Percentiles rank a stretch among this genome's conserved stretches.
These are phyloP conservation scores for Phytophthora agathidicida DNA, from an alignment of 352 stramenopile species.

Conservation along the genomic window DNA sequence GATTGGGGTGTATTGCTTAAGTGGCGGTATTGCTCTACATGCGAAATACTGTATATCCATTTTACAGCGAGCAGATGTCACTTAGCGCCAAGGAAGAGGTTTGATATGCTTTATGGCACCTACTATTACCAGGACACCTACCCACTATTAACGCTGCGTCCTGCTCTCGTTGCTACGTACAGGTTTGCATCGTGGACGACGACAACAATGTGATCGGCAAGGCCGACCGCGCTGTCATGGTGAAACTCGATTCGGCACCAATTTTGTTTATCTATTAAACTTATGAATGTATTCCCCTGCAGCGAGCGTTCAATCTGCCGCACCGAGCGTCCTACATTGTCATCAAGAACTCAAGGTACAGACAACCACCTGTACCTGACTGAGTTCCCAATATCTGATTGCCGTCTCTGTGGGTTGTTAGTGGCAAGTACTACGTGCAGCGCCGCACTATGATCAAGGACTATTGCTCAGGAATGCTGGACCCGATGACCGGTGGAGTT, in stretches of 20 bases:
- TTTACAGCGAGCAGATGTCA: constrained; percentile 32
- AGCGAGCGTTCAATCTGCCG: constrained; percentile 81
- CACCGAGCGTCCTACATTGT: constrained; percentile 90
- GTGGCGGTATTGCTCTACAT: no score
- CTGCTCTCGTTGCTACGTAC: not conserved
- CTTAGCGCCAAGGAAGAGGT: constrained; percentile 70
- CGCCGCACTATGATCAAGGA: constrained; percentile 89
- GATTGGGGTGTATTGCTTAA: no score
- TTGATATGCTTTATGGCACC: not conserved
- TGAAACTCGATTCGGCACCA: no score
- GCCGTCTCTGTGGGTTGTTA: no score
- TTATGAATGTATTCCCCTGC: no score
- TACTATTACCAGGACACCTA: not conserved
- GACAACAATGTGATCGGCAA: constrained; percentile 86
- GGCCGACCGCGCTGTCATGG: constrained; percentile 82
- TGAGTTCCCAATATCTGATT: no score
- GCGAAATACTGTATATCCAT: no score
- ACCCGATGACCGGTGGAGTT: constrained; percentile 85
- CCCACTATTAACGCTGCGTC: not conserved
- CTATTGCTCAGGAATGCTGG: constrained; percentile 85
- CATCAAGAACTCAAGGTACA: constrained; percentile 76
- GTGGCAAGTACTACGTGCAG: constrained; percentile 85
- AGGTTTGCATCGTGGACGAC: constrained; percentile 89
- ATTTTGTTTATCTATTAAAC: no score
- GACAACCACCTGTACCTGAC: no score